Evolutionary conservation across 1,139 yeast species (phyloP).

Genomic region (Kodamaea derodonti): DNA sequence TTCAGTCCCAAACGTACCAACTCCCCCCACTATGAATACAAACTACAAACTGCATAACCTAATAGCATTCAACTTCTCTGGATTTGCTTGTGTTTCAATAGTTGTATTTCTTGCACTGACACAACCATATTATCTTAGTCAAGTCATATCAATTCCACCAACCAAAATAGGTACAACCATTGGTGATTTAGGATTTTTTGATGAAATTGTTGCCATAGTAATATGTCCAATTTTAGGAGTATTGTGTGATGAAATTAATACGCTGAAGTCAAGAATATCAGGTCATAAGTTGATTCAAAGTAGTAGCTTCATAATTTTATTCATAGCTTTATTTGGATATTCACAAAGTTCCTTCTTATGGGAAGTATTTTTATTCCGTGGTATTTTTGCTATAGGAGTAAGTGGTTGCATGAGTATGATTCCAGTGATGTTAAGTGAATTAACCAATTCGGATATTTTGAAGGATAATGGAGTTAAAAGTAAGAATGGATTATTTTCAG

Average conservation of each 20-base stretch:
- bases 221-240: conserved; percentile 66
- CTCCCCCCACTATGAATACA: neutral
- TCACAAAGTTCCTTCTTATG: conserved; percentile 40
- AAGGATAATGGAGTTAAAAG: neutral
- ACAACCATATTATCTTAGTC: conserved; percentile 63
- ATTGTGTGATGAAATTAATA: conserved; percentile 49
- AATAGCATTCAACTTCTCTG: conserved; percentile 23
- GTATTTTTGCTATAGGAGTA: conserved; percentile 57
- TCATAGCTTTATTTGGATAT: conserved; percentile 46
- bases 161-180: conserved; percentile 51
- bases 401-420: conserved; percentile 50
- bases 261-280: conserved; percentile 6
- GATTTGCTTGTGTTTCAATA: conserved; percentile 53
- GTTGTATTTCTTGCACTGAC: conserved; percentile 67
- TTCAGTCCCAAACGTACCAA: too few relatives aligned
- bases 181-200: conserved; percentile 61
- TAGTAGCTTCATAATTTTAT: conserved; percentile 45
- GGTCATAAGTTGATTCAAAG: conserved; percentile 56
- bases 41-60: conserved; percentile 14
- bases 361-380: conserved; percentile 47
- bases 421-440: conserved; percentile 51
- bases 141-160: conserved; percentile 43
- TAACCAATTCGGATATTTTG: conserved; percentile 42
- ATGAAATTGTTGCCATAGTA: conserved; percentile 53
- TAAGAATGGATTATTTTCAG: conserved; percentile 54